A percentile compares a stretch with the other conserved stretches of the same genome.
Conservation (phyloP, 192 early-diverging fungal genomes). For the Backusella psychrophila region DNA sequence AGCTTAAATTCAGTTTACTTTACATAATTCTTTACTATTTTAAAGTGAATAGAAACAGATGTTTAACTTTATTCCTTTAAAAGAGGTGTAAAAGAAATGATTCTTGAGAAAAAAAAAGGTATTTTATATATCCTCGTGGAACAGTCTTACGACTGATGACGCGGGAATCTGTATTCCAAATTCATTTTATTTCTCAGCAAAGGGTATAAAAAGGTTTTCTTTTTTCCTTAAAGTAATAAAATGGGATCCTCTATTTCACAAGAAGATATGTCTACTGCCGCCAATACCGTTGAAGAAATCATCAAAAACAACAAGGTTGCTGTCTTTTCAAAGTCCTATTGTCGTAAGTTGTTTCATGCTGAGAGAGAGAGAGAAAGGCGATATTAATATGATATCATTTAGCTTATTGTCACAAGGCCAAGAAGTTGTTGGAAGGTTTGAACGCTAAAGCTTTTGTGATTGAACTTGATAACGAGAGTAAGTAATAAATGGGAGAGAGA, state of each 20-base stretch:
- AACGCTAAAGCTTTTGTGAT: slow-evolving; percentile 41
- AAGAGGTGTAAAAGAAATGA: no score
- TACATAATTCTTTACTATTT: no score
- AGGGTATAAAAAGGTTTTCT: not conserved
- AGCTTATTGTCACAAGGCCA: slow-evolving; percentile 61
- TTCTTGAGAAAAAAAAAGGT: no score
- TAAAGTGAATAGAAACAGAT: no score
- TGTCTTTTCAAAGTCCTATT: slow-evolving; percentile 79
- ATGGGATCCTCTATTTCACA: not conserved
- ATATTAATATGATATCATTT: not conserved
- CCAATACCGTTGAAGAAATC: slow-evolving; percentile 41
- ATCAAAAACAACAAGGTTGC: slow-evolving; percentile 51
- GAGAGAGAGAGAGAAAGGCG: not conserved
- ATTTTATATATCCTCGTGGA: not conserved
- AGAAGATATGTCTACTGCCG: slow-evolving; percentile 26
- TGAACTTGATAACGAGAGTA: slow-evolving; percentile 58
- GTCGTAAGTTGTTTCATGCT: slow-evolving; percentile 37
- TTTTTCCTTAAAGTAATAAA: not conserved
- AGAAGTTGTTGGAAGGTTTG: slow-evolving; percentile 40
- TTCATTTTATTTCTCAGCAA: not conserved
- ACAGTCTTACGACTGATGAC: not conserved
- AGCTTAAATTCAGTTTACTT: not conserved
- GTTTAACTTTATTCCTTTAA: no score
- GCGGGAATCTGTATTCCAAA: not conserved
- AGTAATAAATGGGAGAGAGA: not conserved